Evolutionary conservation across 768 basidiomycete species (phyloP).

Genomic region (Pleurotus cornucopiae): DNA sequence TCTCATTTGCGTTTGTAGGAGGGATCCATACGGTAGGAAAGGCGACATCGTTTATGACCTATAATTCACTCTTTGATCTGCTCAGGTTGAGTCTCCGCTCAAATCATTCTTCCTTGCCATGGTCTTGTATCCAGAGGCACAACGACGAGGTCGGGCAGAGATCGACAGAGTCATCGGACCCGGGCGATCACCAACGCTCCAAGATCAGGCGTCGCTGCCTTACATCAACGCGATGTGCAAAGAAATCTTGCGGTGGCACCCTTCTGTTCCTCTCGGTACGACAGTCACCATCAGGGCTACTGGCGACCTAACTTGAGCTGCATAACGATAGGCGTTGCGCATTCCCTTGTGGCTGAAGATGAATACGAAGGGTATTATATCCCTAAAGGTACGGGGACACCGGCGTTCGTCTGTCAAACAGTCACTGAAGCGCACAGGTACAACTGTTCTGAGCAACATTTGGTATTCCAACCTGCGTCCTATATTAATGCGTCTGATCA

Average conservation of each 20-base stretch:
- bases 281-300: not conserved
- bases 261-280: slow-evolving; percentile 16
- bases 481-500: not conserved
- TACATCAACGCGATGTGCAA: slow-evolving; percentile 13
- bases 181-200: slow-evolving; percentile 14
- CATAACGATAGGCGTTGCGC: not conserved
- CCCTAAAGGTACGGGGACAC: not conserved
- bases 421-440: slow-evolving; percentile 3
- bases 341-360: slow-evolving; percentile 1
- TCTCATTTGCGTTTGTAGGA: not conserved
- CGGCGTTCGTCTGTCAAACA: not conserved
- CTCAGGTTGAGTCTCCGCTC: slow-evolving; percentile 3
- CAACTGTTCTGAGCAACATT: not conserved
- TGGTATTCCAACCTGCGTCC: not conserved
- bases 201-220: slow-evolving; percentile 9
- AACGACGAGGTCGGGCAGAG: slow-evolving; percentile 15
- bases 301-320: not conserved
- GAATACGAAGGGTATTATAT: slow-evolving; percentile 3
- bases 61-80: not conserved
- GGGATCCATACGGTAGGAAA: slow-evolving; percentile 3
- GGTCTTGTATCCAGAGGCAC: slow-evolving; percentile 14
- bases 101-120: slow-evolving; percentile 13
- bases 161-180: slow-evolving; percentile 18
- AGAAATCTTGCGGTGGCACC: slow-evolving; percentile 18
- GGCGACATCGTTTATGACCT: not conserved